Evolutionary conservation across 306 rosid genomes (phyloP).

Genomic region (Castanospermum australe): DNA sequence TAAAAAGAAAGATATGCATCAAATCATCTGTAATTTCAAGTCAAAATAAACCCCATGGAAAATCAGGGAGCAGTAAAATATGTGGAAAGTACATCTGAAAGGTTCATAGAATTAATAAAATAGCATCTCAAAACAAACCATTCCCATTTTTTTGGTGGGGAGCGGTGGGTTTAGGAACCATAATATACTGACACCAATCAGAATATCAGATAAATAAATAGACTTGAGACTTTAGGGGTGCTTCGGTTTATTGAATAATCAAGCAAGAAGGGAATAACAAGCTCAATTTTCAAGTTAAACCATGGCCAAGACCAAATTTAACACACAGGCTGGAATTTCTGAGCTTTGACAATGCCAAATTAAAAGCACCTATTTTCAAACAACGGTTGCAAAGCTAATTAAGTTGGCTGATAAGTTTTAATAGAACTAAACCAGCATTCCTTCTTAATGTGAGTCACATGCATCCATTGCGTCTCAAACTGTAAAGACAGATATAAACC

Average conservation of each 20-base stretch:
- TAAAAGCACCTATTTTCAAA: background rate
- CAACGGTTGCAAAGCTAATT: background rate
- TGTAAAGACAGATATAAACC: background rate
- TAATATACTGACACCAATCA: background rate
- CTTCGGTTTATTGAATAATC: background rate
- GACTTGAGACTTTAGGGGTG: background rate
- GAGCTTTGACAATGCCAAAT: background rate
- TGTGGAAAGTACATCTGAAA: background rate
- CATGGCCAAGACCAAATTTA: conserved; percentile 9
- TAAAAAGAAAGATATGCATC: background rate
- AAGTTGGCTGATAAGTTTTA: background rate
- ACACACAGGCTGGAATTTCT: background rate
- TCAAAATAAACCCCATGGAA: background rate
- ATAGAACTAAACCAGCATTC: background rate
- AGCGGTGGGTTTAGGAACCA: background rate
- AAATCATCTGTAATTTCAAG: conserved; percentile 15
- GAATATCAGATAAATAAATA: background rate
- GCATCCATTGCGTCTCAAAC: background rate
- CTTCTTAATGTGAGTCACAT: background rate
- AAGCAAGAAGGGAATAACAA: background rate
- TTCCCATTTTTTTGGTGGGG: background rate
- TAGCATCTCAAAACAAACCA: background rate
- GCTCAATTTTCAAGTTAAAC: background rate
- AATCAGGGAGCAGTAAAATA: background rate
- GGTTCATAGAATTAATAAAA: background rate